phyloP scores from a whole-genome alignment of 768 basidiomycete species.

The Tylopilus vinaceipallidus region DNA sequence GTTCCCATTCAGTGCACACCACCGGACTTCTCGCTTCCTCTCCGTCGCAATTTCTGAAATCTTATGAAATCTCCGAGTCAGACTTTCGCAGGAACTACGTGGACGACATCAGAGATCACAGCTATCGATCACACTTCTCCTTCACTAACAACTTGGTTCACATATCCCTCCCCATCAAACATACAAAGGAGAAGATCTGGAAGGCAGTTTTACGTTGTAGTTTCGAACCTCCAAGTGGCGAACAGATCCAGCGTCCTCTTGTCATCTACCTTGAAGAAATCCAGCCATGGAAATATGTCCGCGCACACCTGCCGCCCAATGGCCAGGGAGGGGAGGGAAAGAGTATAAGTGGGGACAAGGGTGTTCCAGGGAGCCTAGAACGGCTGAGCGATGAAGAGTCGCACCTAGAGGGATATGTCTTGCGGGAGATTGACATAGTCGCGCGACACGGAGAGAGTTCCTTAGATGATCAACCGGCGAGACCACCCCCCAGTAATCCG shows the following conservation, averaged over 20 bases:
- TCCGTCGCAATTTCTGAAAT: constrained; percentile 19
- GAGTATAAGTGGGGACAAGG: neutral
- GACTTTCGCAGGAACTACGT: constrained; percentile 21
- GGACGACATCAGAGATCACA: constrained; percentile 9
- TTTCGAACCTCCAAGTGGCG: constrained; percentile 11
- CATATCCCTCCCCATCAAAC: constrained; percentile 23
- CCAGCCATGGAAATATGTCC: constrained; percentile 9
- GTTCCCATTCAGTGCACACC: neutral
- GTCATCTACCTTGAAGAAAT: constrained; percentile 23
- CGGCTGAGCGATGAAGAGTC: constrained; percentile 11
- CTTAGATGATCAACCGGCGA: neutral
- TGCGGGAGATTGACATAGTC: constrained; percentile 14
- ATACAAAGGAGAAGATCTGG: constrained; percentile 10
- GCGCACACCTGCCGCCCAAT: constrained; percentile 10
- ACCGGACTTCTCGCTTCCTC: constrained; percentile 27
- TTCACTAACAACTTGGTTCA: constrained; percentile 20
- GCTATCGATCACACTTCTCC: constrained; percentile 16
- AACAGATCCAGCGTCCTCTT: constrained; percentile 18
- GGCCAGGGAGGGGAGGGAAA: neutral
- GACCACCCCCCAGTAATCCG: constrained; percentile 1
- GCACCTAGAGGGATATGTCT: constrained; percentile 7
- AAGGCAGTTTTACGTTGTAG: constrained; percentile 27
- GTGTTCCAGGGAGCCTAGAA: constrained; percentile 22
- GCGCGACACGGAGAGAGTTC: neutral
- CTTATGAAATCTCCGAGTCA: constrained; percentile 20